Conservation (phyloP, 345 rosid genomes). For the Isatis tinctoria region DNA sequence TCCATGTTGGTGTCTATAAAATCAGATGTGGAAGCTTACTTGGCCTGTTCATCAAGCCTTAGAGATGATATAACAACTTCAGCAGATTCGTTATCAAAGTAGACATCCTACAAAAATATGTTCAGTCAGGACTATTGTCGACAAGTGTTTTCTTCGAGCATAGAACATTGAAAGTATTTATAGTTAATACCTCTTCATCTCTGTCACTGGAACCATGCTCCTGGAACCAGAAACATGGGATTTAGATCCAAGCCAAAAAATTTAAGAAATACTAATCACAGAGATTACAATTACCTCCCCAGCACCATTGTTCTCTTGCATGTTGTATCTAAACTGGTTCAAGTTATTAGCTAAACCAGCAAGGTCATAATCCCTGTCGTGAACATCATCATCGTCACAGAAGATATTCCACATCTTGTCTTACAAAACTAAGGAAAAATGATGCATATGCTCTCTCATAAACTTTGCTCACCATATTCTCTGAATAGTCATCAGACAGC, state of each 20-base stretch:
- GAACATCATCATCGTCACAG: conserved; percentile 84
- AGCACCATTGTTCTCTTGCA: conserved; percentile 76
- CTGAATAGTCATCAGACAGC: neutral
- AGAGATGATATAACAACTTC: conserved; percentile 96
- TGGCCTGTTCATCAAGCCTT: conserved; percentile 90
- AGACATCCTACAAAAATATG: conserved; percentile 66
- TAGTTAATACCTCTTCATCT: conserved; percentile 72
- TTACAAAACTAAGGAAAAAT: neutral
- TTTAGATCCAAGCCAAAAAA: conserved; percentile 11
- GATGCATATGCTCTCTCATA: neutral
- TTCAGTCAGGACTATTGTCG: neutral
- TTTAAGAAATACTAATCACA: neutral
- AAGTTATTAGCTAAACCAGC: conserved; percentile 84
- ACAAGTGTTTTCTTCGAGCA: neutral
- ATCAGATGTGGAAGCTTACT: conserved; percentile 43
- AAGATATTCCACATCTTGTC: conserved; percentile 2
- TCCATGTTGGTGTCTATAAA: neutral
- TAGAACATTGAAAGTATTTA: neutral
- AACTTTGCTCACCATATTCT: neutral
- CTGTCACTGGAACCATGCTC: conserved; percentile 67
- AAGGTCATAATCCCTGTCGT: conserved; percentile 91
- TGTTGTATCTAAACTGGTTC: conserved; percentile 87
- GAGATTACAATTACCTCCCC: conserved; percentile 55
- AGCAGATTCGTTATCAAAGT: conserved; percentile 92
- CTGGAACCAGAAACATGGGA: conserved; percentile 39